Percentiles rank a stretch among this genome's conserved stretches.
Evolutionary conservation across 2,329 filamentous ascomycete genomes (phyloP).

Genomic region (Ceratocystis huliohia): DNA sequence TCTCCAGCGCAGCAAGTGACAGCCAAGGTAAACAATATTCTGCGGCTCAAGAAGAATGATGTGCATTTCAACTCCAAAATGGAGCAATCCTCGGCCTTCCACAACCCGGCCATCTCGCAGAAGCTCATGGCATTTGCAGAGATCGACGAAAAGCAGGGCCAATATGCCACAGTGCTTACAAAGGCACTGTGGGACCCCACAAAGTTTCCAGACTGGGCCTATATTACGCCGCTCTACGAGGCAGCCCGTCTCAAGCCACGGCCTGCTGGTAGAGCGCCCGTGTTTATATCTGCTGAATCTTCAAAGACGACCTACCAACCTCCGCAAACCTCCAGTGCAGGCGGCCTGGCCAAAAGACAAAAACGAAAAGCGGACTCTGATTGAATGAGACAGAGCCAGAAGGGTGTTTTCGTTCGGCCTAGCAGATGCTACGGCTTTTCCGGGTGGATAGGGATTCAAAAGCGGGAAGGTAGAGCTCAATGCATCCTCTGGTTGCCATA

Average conservation of each 20-base stretch:
- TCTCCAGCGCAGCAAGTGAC: conserved; percentile 42
- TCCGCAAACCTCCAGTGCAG: conserved; percentile 16
- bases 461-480: not conserved
- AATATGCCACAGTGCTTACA: conserved; percentile 53
- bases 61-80: conserved; percentile 69
- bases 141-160: conserved; percentile 33
- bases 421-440: not conserved
- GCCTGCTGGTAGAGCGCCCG: conserved; percentile 32
- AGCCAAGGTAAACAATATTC: conserved; percentile 60
- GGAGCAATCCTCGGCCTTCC: conserved; percentile 50
- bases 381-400: not conserved
- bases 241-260: conserved; percentile 35
- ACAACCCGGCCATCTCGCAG: conserved; percentile 59
- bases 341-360: conserved; percentile 25
- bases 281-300: conserved; percentile 34
- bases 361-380: conserved; percentile 28
- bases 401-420: not conserved
- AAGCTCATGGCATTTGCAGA: conserved; percentile 59
- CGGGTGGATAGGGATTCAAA: not conserved
- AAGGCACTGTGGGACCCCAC: conserved; percentile 45
- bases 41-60: conserved; percentile 62
- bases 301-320: not conserved
- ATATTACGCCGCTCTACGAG: conserved; percentile 36
- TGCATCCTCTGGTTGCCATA: too few relatives aligned
- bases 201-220: conserved; percentile 42